Evolutionary conservation across 176 grass and related monocot genomes (phyloP).

Genomic region (Raddia guianensis): DNA sequence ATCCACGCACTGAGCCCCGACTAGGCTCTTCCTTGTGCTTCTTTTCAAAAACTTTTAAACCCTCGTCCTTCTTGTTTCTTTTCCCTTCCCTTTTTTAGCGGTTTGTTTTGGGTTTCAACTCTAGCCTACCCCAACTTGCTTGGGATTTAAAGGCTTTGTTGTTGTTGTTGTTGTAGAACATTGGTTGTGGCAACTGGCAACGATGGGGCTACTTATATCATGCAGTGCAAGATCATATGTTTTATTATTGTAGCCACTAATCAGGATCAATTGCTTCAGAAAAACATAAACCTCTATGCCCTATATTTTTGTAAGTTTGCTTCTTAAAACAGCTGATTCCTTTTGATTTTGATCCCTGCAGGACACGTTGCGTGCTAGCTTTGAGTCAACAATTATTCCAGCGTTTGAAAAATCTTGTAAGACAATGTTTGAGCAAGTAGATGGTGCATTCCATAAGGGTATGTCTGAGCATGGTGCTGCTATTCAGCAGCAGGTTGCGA

Average conservation of each 20-base stretch:
- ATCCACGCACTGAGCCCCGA: no score
- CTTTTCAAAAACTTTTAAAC: no score
- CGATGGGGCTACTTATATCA: not conserved
- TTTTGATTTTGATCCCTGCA: constrained; percentile 45
- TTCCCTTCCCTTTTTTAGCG: no score
- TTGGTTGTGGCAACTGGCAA: constrained; percentile 4
- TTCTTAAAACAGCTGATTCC: constrained; percentile 15
- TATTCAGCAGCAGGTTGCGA: constrained; percentile 69
- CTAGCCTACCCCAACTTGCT: no score
- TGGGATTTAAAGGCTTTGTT: no score
- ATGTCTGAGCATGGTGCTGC: constrained; percentile 76
- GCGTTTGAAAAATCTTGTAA: constrained; percentile 93
- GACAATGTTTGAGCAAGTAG: constrained; percentile 85
- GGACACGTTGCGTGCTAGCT: constrained; percentile 73
- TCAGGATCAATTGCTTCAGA: not conserved
- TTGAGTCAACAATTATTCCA: constrained; percentile 82
- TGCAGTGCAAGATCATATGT: not conserved
- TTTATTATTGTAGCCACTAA: not conserved
- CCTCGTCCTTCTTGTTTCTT: no score
- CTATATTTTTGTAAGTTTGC: constrained; percentile 24
- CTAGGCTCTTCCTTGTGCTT: no score
- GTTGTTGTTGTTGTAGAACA: no score
- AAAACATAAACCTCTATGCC: not conserved
- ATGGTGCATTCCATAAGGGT: constrained; percentile 85
- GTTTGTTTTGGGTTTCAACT: no score